These are phyloP conservation scores for Insectozyma bohioensis DNA, from an alignment of 1,139 yeast species.

Conservation along the genomic window DNA sequence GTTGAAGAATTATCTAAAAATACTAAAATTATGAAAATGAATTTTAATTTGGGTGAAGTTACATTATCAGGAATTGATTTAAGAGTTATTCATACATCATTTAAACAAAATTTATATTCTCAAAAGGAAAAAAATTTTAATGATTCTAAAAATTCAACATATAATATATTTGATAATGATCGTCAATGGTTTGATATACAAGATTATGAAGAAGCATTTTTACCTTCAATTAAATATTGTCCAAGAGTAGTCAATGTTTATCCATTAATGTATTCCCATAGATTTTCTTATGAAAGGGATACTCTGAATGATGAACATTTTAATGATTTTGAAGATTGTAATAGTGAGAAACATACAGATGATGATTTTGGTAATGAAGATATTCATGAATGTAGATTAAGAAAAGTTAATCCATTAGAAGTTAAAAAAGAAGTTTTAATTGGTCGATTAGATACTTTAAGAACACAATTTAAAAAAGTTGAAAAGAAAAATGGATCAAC, in stretches of 20 bases:
- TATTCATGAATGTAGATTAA: slow-evolving; percentile 33
- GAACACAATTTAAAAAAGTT: slow-evolving; percentile 19
- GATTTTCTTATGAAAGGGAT: slow-evolving; percentile 42
- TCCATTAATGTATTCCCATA: slow-evolving; percentile 38
- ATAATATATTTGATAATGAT: slow-evolving; percentile 34
- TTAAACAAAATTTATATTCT: slow-evolving; percentile 30
- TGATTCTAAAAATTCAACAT: slow-evolving; percentile 18
- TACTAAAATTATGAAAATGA: slow-evolving; percentile 41
- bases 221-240: slow-evolving; percentile 25
- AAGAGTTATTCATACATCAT: slow-evolving; percentile 33
- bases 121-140: slow-evolving; percentile 9
- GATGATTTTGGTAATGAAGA: slow-evolving; percentile 27
- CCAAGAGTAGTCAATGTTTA: slow-evolving; percentile 24
- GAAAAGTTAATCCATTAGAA: slow-evolving; percentile 25
- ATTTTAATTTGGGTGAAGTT: slow-evolving; percentile 44
- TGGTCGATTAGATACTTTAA: slow-evolving; percentile 30
- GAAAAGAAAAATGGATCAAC: slow-evolving; percentile 13
- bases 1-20: slow-evolving; percentile 33
- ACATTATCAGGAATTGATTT: slow-evolving; percentile 42
- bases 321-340: too few species aligned
- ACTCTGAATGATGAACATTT: slow-evolving; percentile 24
- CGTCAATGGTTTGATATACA: slow-evolving; percentile 42
- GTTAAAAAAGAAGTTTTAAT: slow-evolving; percentile 29
- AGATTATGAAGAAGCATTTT: slow-evolving; percentile 43
- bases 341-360: slow-evolving; percentile 14